Conservation (phyloP, 108 stramenopile genomes). For the Nitzschia sp. region DNA sequence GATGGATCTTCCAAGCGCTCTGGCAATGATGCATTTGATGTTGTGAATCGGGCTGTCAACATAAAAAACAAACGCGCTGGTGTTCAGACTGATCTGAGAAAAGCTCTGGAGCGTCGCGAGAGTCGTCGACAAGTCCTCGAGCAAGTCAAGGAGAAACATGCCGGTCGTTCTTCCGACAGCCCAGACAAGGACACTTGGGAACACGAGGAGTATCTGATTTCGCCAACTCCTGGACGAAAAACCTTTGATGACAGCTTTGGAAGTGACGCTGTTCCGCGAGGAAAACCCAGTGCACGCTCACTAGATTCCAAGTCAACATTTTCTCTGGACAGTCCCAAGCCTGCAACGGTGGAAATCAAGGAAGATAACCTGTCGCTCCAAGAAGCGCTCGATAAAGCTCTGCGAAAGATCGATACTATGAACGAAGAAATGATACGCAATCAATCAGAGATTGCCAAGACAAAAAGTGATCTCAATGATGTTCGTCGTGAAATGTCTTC, state of each 20-base stretch:
- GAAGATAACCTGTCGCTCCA: constrained; percentile 12
- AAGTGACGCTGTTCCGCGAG: not conserved
- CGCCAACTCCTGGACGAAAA: not conserved
- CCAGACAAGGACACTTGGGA: not conserved
- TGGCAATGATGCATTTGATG: not conserved
- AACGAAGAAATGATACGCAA: constrained; percentile 6
- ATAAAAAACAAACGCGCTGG: constrained; percentile 3
- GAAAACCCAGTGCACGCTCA: not conserved
- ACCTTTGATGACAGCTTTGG: not conserved
- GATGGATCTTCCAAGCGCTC: not conserved
- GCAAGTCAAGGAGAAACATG: not conserved
- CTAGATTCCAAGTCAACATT: not conserved
- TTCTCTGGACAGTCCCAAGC: not conserved
- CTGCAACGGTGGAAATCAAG: not conserved
- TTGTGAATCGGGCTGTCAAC: constrained; percentile 6
- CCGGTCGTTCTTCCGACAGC: not conserved
- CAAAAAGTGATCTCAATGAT: constrained; percentile 2
- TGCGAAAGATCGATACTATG: constrained; percentile 14
- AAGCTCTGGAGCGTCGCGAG: not conserved
- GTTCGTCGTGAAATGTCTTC: constrained; percentile 3
- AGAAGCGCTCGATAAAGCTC: constrained; percentile 19
- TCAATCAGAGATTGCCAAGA: not conserved
- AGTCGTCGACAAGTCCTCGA: not conserved
- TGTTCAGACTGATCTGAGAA: constrained; percentile 4
- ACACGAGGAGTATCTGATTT: constrained; percentile 8